Evolutionary conservation across 306 rosid species (phyloP).

Genomic region (Quercus aquifolioides): DNA sequence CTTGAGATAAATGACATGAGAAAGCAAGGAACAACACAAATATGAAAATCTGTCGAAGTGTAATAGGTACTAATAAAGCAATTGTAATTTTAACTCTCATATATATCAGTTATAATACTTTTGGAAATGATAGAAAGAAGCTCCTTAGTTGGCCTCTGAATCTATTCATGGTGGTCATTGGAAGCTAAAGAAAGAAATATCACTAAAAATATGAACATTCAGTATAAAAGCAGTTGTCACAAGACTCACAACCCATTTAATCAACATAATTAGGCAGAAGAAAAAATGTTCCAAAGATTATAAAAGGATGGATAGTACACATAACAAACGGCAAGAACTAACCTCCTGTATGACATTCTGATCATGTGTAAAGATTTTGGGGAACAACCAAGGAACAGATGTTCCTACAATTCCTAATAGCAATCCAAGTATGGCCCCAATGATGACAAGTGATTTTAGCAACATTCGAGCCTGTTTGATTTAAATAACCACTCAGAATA

Average conservation of each 20-base stretch:
- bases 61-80: neutral
- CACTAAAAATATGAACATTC: neutral
- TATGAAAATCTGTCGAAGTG: no score
- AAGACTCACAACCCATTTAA: neutral
- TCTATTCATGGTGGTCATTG: neutral
- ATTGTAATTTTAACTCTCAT: neutral
- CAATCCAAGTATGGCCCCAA: conserved; percentile 65
- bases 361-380: conserved; percentile 74
- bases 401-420: conserved; percentile 77
- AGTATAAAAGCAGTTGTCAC: neutral
- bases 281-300: neutral
- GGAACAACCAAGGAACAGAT: conserved; percentile 71
- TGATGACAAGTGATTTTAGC: conserved; percentile 68
- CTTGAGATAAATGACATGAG: neutral
- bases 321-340: conserved; percentile 17
- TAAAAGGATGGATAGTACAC: neutral
- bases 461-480: conserved; percentile 64
- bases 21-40: neutral
- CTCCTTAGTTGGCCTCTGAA: neutral
- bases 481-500: conserved; percentile 24
- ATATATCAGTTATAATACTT: neutral
- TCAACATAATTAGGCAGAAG: neutral
- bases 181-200: neutral
- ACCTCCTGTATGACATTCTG: conserved; percentile 74
- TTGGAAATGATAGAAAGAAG: neutral